phyloP scores from a whole-genome alignment of 2,329 filamentous ascomycete species.

The Colletotrichum trifolii region DNA sequence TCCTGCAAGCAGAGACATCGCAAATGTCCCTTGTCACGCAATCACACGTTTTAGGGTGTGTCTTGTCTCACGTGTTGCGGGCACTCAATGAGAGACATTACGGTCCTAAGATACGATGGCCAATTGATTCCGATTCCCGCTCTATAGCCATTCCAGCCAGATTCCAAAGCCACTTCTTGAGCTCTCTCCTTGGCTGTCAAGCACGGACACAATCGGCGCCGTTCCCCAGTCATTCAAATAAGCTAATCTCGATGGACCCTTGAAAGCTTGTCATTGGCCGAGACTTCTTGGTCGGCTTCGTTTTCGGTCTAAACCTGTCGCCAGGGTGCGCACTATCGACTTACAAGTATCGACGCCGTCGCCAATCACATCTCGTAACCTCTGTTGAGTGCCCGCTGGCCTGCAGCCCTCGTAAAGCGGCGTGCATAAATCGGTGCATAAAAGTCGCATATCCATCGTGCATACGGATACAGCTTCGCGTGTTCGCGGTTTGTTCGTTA shows the following conservation, averaged over 20 bases:
- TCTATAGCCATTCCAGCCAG: background rate
- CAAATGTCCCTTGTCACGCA: too few species aligned
- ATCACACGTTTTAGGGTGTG: too few species aligned
- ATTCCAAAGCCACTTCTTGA: too few species aligned
- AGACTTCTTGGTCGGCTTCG: constrained; percentile 7
- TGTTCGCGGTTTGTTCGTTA: too few species aligned
- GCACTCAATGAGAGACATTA: constrained; percentile 6
- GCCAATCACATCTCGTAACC: constrained; percentile 20
- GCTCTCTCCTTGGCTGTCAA: too few species aligned
- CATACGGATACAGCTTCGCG: too few species aligned
- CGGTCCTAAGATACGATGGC: constrained; percentile 7
- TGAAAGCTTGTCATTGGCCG: constrained; percentile 36
- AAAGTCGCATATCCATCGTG: background rate
- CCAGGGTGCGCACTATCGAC: too few species aligned
- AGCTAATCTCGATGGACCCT: constrained; percentile 33
- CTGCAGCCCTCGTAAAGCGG: constrained; percentile 21
- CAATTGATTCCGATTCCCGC: constrained; percentile 2
- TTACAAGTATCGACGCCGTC: background rate
- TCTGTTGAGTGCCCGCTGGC: background rate
- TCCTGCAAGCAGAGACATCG: constrained; percentile 1
- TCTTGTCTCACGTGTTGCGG: constrained; percentile 14
- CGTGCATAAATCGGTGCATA: constrained; percentile 9
- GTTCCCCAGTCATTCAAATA: constrained; percentile 21
- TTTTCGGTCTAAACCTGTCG: background rate
- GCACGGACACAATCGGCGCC: constrained; percentile 15